These are phyloP conservation scores for Leucocoprinus leucothites DNA, from an alignment of 768 basidiomycete genomes.

Conservation along the genomic window DNA sequence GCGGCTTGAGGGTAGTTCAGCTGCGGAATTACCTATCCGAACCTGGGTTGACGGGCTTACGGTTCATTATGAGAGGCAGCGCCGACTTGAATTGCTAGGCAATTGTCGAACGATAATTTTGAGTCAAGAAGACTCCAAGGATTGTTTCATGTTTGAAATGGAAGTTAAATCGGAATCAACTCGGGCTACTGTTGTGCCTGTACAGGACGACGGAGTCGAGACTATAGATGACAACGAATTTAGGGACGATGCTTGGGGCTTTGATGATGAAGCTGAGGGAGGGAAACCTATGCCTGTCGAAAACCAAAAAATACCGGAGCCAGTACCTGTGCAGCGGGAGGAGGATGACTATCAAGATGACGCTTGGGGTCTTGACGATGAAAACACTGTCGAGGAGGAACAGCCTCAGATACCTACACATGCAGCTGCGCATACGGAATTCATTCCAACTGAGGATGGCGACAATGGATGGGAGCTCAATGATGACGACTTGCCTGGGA, in stretches of 20 bases:
- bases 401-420: not conserved
- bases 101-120: conserved; percentile 54
- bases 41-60: conserved; percentile 68
- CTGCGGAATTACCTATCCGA: conserved; percentile 52
- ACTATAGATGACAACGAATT: conserved; percentile 34
- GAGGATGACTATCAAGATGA: conserved; percentile 30
- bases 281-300: not conserved
- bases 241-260: conserved; percentile 35
- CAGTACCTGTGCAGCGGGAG: conserved; percentile 1
- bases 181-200: conserved; percentile 26
- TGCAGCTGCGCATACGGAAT: conserved; percentile 18
- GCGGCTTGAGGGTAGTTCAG: conserved; percentile 44
- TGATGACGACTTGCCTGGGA: conserved; percentile 27
- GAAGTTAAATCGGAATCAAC: conserved; percentile 29
- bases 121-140: conserved; percentile 30
- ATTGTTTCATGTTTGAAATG: conserved; percentile 40
- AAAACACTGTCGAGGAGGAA: conserved; percentile 10
- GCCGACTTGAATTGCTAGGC: conserved; percentile 66
- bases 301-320: conserved; percentile 16
- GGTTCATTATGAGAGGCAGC: conserved; percentile 74
- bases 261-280: conserved; percentile 16
- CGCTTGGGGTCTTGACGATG: conserved; percentile 53
- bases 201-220: conserved; percentile 23
- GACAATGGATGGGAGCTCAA: conserved; percentile 54
- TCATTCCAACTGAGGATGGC: conserved; percentile 26